These are phyloP conservation scores for Aspergillus tanneri DNA, from an alignment of 2,329 filamentous ascomycete species.

Conservation along the genomic window DNA sequence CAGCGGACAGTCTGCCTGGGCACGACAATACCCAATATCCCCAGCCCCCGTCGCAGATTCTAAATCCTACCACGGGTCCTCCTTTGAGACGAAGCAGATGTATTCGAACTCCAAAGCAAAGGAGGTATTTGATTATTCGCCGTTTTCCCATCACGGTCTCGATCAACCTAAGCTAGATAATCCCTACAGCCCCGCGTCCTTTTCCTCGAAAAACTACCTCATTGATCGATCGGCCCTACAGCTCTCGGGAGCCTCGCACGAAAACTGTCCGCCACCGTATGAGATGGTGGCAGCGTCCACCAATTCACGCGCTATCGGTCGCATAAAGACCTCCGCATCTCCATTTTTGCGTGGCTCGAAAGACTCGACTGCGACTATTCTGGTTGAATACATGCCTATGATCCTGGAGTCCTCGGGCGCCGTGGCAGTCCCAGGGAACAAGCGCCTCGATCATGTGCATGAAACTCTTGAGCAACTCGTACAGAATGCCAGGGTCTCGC, in stretches of 20 bases:
- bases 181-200: constrained; percentile 24
- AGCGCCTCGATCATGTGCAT: constrained; percentile 39
- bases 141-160: constrained; percentile 20
- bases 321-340: constrained; percentile 41
- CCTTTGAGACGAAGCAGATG: constrained; percentile 37
- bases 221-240: constrained; percentile 43
- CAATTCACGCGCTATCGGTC: constrained; percentile 44
- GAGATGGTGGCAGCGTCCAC: constrained; percentile 43
- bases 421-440: constrained; percentile 25
- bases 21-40: constrained; percentile 29
- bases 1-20: constrained; percentile 25
- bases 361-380: constrained; percentile 39
- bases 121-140: constrained; percentile 27
- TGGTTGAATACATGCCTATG: constrained; percentile 46
- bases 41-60: constrained; percentile 27
- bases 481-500: constrained; percentile 43
- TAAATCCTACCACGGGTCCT: constrained; percentile 36
- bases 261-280: constrained; percentile 44
- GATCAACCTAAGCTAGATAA: constrained; percentile 19
- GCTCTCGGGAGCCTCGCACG: constrained; percentile 40
- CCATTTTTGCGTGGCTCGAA: constrained; percentile 33
- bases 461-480: constrained; percentile 41
- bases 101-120: constrained; percentile 24
- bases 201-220: constrained; percentile 33
- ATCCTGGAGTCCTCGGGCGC: constrained; percentile 36